Base-by-base conservation (phyloP, 2,329 filamentous ascomycete genomes). In the Aspergillus tanneri region DNA sequence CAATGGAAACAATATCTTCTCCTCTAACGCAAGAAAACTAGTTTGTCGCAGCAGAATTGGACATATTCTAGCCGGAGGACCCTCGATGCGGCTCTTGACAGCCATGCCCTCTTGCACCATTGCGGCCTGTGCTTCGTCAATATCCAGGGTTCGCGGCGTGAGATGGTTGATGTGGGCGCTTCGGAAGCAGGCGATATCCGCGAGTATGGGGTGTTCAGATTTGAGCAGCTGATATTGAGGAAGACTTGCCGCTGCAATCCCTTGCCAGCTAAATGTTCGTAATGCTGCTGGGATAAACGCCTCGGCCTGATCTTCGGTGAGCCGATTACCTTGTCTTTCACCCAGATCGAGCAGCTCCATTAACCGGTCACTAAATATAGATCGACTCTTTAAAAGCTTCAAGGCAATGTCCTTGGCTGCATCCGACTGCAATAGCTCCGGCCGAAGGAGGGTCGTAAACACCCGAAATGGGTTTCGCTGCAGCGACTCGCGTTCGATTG, bases 141-240 rank as follows among this genome's bases (percentile, higher is more conserved):
- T 80, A 45, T 80, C 72, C 3, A 79, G 62, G 0, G 76, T 77
- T 2, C 76, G 67, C 0, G 78, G 78, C 0, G 78, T 80, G 2
- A 81, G 68, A 45, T 80, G 78, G 50, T 80, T 81, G 55, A 80
- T 77, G 52, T 81, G 78, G 1, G 75, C 64, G 22, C 65, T 74
- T 5, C 55, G 58, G 23, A 73, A 72, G 19, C 60, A 69, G 24
- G 64, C 74, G 34, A 79, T 72, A 46, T 79, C 77, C 0, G 76
- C 76, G 3, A 79, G 60, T 3, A 79, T 64, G 0, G 77, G 73
- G 44, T 78, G 74, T 47, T 76, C 75, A 0, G 54, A 54, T 7
- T 67, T 67, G 2, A 81, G 65, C 2, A 55, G 43, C 24, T 64
- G 53, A 52, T 80, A 80, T 19, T 76, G 69, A 0, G 67, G 65